A percentile compares a stretch with the other conserved stretches of the same genome.
These are phyloP conservation scores for Pseudogymnoascus sp. DNA, from an alignment of 2,329 filamentous ascomycete species.

Conservation along the genomic window DNA sequence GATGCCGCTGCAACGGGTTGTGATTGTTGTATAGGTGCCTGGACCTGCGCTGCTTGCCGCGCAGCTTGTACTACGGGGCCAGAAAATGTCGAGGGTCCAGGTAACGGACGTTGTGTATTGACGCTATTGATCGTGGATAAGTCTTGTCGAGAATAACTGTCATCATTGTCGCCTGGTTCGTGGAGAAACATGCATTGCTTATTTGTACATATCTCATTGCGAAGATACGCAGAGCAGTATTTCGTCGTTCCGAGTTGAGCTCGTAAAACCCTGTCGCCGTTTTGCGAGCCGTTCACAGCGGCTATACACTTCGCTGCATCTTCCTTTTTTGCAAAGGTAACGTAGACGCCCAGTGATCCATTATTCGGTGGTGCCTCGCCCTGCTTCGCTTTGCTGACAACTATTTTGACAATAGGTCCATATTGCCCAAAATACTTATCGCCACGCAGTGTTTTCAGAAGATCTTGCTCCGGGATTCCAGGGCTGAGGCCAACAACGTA, in stretches of 20 bases:
- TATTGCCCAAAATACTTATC: conserved; percentile 97
- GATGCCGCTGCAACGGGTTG: conserved; percentile 33
- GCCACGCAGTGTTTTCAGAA: conserved; percentile 82
- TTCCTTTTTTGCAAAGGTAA: conserved; percentile 90
- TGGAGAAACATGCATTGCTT: conserved; percentile 97
- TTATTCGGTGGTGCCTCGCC: conserved; percentile 57
- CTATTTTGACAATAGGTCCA: conserved; percentile 96
- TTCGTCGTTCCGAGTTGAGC: conserved; percentile 85
- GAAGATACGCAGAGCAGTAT: conserved; percentile 94
- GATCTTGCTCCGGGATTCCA: conserved; percentile 82
- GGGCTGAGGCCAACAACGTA: conserved; percentile 95
- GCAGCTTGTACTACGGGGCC: conserved; percentile 38
- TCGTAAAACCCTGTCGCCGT: conserved; percentile 78
- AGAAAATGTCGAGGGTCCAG: conserved; percentile 42
- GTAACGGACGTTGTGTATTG: conserved; percentile 62
- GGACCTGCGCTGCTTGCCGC: conserved; percentile 40
- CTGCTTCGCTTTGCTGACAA: conserved; percentile 80
- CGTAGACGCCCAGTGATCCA: conserved; percentile 91
- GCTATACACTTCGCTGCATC: conserved; percentile 86
- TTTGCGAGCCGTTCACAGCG: conserved; percentile 85
- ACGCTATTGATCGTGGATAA: conserved; percentile 90
- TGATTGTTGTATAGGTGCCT: conserved; percentile 27
- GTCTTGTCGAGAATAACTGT: conserved; percentile 92
- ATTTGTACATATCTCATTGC: conserved; percentile 90
- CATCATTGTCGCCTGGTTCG: conserved; percentile 95